phyloP scores from a whole-genome alignment of 768 basidiomycete genomes.

The Suillus brevipes region DNA sequence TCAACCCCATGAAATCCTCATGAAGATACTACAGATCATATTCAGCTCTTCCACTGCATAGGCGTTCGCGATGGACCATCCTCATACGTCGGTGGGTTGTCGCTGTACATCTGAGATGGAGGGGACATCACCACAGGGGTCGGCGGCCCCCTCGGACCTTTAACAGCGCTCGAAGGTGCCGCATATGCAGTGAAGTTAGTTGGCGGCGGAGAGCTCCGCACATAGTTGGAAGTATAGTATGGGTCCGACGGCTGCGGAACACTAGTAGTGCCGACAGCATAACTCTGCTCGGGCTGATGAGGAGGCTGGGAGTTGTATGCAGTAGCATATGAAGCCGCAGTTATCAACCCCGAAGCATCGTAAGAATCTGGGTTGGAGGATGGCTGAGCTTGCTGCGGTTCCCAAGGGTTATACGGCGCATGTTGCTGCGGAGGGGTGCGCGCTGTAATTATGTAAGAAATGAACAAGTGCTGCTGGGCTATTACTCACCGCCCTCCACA shows the following conservation, averaged over 20 bases:
- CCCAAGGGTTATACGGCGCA: constrained; percentile 38
- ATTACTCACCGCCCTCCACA: constrained; percentile 46
- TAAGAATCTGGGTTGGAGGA: constrained; percentile 41
- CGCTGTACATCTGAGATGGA: constrained; percentile 37
- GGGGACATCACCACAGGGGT: constrained; percentile 25
- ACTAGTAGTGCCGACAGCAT: constrained; percentile 41
- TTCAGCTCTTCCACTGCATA: constrained; percentile 49
- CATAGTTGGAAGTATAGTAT: constrained; percentile 25
- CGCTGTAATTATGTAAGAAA: constrained; percentile 38
- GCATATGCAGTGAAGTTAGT: constrained; percentile 40
- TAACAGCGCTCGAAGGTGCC: constrained; percentile 35
- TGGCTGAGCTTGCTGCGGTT: constrained; percentile 19
- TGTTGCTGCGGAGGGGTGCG: constrained; percentile 51
- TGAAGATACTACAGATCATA: neutral
- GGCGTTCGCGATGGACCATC: constrained; percentile 46
- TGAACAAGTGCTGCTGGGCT: constrained; percentile 7
- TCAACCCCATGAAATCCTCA: neutral
- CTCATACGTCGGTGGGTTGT: constrained; percentile 70
- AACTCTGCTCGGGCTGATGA: constrained; percentile 45
- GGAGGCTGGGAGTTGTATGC: constrained; percentile 20
- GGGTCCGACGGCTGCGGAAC: constrained; percentile 41
- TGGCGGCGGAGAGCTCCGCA: constrained; percentile 36
- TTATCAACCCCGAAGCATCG: constrained; percentile 31
- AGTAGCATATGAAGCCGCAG: constrained; percentile 15
- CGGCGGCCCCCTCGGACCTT: constrained; percentile 42